Evolutionary conservation across 2,329 filamentous ascomycete genomes (phyloP).

Genomic region (Arthrobotrys sphaeroides): DNA sequence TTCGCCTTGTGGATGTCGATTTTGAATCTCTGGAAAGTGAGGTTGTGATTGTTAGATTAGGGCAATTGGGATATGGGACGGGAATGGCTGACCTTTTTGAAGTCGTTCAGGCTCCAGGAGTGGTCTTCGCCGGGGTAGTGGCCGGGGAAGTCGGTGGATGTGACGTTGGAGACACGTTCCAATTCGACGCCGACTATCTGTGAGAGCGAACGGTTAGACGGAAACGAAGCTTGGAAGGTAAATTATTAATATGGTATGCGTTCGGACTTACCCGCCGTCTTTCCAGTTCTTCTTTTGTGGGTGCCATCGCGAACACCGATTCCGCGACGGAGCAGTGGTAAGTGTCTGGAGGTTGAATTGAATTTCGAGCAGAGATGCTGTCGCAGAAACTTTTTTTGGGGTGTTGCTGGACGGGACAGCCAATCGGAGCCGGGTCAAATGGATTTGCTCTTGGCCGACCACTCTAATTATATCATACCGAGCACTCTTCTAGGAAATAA

Average conservation of each 20-base stretch:
- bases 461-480: conserved; percentile 45
- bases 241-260: too few species aligned
- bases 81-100: conserved; percentile 64
- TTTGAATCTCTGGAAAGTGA: conserved; percentile 69
- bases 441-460: conserved; percentile 32
- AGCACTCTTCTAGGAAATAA: background rate
- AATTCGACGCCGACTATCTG: conserved; percentile 86
- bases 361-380: background rate
- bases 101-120: conserved; percentile 78
- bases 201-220: background rate
- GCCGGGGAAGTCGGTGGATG: conserved; percentile 89
- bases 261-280: conserved; percentile 68
- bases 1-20: conserved; percentile 87
- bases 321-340: conserved; percentile 11
- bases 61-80: background rate
- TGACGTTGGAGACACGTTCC: conserved; percentile 89
- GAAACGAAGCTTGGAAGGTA: background rate
- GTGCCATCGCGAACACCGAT: conserved; percentile 62
- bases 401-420: conserved; percentile 22
- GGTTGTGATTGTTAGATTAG: background rate
- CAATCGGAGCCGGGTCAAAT: conserved; percentile 25
- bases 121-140: conserved; percentile 90
- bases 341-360: conserved; percentile 1
- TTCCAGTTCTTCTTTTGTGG: conserved; percentile 69
- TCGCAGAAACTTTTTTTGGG: conserved; percentile 51